Evolutionary conservation across 2,329 filamentous ascomycete species (phyloP), one percentile per base, ranked within the genome.

Genomic region (Coniochaeta pulveracea): DNA sequence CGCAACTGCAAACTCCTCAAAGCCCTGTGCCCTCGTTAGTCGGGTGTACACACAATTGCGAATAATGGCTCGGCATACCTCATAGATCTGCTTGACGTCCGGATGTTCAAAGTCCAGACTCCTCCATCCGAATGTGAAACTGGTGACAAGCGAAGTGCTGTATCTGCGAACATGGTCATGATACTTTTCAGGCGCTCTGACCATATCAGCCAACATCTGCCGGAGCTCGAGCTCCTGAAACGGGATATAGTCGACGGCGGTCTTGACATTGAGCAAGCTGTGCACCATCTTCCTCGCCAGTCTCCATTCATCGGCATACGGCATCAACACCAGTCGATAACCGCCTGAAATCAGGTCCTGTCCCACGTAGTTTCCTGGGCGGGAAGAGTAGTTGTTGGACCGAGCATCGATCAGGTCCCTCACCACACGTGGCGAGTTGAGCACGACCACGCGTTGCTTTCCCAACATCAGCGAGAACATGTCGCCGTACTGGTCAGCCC

Each of bases 321-420:
- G 4, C 26, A 35, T 34, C 1, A 27, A 21, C 31, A 37, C 14
- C 9, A 30, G 15, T 5, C 16, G 5, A 6, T 16, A 17, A 17
- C 34, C 35, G 14, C 27, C 27, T 10, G 9, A 10, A 11, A 19
- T 14, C 15, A 30, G 9, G 7, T 19, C 18, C 10, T 19, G 15
- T 11, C 27, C 27, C 4, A 30, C 12, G 27, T 6, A 30, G 9
- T 9, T 18, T 4, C 5, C 27, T 6, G 56, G 57, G 0, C 68
- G 54, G 10, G 60, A 58, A 0, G 64, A 69, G 45, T 72, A 73
- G 10, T 66, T 66, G 10, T 40, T 47, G 27, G 64, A 63, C 23
- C 60, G 51, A 37, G 65, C 63, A 35, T 72, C 69, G 3, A 73
- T 38, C 4, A 73, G 43, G 6, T 72, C 67, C 33, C 65, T 69